phyloP scores from a whole-genome alignment of 805 yeast genomes.

The Saccharomycopsis fodiens region DNA sequence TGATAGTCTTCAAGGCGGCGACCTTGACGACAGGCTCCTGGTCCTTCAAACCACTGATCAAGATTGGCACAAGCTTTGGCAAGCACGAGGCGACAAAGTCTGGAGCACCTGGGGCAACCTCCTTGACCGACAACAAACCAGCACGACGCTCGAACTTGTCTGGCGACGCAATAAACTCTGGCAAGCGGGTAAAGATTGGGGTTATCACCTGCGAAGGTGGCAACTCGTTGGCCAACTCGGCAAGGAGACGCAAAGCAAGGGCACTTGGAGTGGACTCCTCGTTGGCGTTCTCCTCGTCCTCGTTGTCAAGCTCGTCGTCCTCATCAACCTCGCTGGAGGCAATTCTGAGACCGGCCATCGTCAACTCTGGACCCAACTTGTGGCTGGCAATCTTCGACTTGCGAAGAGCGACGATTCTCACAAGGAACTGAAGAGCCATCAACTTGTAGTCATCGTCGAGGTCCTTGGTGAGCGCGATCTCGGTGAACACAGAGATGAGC shows the following conservation, averaged over 20 bases:
- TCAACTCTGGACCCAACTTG: constrained; percentile 77
- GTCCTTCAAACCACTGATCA: constrained; percentile 74
- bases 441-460: constrained; percentile 77
- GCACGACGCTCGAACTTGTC: constrained; percentile 81
- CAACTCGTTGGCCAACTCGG: constrained; percentile 69
- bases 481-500: constrained; percentile 65
- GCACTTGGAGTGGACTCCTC: constrained; percentile 79
- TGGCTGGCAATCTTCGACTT: constrained; percentile 71
- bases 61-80: constrained; percentile 60
- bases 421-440: constrained; percentile 77
- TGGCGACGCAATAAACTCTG: constrained; percentile 49
- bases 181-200: constrained; percentile 64
- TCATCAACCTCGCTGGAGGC: constrained; percentile 79
- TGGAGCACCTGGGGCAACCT: constrained; percentile 87
- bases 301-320: constrained; percentile 64
- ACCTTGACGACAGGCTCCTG: constrained; percentile 66
- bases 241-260: constrained; percentile 73
- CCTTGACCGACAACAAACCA: constrained; percentile 73
- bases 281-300: constrained; percentile 86
- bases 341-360: constrained; percentile 64
- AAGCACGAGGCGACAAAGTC: constrained; percentile 78
- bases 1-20: constrained; percentile 77
- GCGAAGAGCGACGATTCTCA: constrained; percentile 70
- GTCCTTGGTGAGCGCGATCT: constrained; percentile 50
- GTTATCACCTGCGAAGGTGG: constrained; percentile 90